Conservation (phyloP, 345 rosid species). For the Barbarea vulgaris region DNA sequence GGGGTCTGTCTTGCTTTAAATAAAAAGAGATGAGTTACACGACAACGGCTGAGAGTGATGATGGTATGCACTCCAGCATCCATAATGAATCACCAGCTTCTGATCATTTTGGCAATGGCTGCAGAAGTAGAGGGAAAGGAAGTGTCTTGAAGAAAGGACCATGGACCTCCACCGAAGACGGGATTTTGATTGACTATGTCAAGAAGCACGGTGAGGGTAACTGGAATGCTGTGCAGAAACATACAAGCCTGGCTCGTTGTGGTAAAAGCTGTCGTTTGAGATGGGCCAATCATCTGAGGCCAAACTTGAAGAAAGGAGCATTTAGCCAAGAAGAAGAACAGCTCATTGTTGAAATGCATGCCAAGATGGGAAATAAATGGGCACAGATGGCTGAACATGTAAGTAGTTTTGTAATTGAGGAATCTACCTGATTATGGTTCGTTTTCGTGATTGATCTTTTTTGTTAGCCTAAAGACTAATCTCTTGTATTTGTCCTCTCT, state of each 20-base stretch:
- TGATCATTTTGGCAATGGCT: constrained; percentile 46
- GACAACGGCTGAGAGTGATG: no score
- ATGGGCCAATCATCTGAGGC: constrained; percentile 97
- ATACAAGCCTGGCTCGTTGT: constrained; percentile 80
- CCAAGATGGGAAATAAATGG: constrained; percentile 99
- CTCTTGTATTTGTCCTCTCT: no score
- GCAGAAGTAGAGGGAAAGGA: constrained; percentile 53
- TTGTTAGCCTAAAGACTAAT: no score
- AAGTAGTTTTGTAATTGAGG: constrained; percentile 25
- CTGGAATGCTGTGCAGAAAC: constrained; percentile 97
- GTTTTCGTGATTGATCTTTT: background rate
- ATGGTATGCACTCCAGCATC: no score
- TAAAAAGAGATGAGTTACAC: no score
- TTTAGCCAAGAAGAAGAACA: constrained; percentile 91
- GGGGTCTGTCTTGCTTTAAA: no score
- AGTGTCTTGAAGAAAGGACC: constrained; percentile 83
- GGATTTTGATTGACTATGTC: constrained; percentile 78
- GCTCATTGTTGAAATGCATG: constrained; percentile 81
- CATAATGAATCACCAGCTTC: constrained; percentile 56
- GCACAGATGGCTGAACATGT: constrained; percentile 98
- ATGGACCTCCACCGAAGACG: constrained; percentile 94
- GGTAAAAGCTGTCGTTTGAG: constrained; percentile 96
- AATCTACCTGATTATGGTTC: no score
- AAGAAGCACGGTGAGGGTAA: constrained; percentile 93
- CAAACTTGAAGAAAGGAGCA: constrained; percentile 94